Evolutionary conservation across 2,329 filamentous ascomycete species (phyloP), one percentile per base, ranked within the genome.

Genomic region (Cladophialophora exuberans): DNA sequence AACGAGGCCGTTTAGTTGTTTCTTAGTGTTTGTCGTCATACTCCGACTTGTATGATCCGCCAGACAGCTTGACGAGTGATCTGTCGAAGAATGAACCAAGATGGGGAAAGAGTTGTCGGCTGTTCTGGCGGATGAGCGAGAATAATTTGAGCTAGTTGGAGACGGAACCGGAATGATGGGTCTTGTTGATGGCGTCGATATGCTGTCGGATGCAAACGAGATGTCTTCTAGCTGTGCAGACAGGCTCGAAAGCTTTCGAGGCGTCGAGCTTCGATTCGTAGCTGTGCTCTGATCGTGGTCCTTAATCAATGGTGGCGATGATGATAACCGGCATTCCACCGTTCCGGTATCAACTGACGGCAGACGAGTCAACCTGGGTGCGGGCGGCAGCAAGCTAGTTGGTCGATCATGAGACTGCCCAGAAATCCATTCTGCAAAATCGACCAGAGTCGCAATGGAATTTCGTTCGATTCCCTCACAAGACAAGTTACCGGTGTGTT

Each of bases 131-230:
- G 46, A 49, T n/a, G 46, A 49, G 11, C 42, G 30, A 10, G 58
- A 58, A 9, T 52, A 26, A 4, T 39, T 43, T 28, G 58, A 61
- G 10, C 48, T 46, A n/a, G 55, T 58, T 28, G 58, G 23, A 13
- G 55, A 61, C 15, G 58, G 58, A n/a, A 58, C 58, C 10, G 55
- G 58, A 17, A 52, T 58, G 26, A 36, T 49, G 3, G 58, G 22
- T 48, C 52, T 50, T 23, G 47, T 52, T 15, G 48, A 9, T 3
- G 33, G 31, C 6, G 28, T 6, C 7, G 46, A 44, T 20, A 26
- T 15, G 15, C 7, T 18, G 6, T 26, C 13, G 5, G 28, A 22
- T 22, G 18, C 18, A 20, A 57, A 41, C 3, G 51, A 53, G 20
- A 53, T 22, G 18, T 50, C 22, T 35, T 49, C 30, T 9, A 56